Percentiles rank a stretch among this genome's conserved stretches.
phyloP scores from a whole-genome alignment of 2,329 filamentous ascomycete genomes.

The Colletotrichum limetticola region DNA sequence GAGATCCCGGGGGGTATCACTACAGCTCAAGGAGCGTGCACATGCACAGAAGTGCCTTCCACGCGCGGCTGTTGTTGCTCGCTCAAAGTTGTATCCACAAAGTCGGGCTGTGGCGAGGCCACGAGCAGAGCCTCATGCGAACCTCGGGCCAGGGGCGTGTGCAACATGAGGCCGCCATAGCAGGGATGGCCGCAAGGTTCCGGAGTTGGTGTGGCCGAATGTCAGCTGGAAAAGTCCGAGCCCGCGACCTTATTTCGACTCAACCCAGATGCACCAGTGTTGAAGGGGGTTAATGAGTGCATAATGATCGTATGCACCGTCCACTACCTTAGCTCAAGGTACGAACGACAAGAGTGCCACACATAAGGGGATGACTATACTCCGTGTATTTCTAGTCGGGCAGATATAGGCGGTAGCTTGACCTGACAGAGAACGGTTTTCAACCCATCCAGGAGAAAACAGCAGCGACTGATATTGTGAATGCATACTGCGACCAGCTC shows the following conservation, averaged over 20 bases:
- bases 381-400: neutral
- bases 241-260: constrained; percentile 2
- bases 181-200: constrained; percentile 18
- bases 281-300: neutral
- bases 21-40: neutral
- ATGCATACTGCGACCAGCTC: neutral
- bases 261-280: constrained; percentile 1
- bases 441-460: neutral
- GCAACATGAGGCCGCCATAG: neutral
- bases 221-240: constrained; percentile 27
- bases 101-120: neutral
- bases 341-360: neutral
- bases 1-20: neutral
- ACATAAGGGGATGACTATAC: neutral
- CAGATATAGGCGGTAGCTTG: neutral
- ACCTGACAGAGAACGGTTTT: neutral
- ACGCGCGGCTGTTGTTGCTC: neutral
- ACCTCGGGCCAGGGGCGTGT: constrained; percentile 13
- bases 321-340: neutral
- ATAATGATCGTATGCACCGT: neutral
- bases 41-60: neutral
- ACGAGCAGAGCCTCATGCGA: constrained; percentile 31
- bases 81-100: neutral
- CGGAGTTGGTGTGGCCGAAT: constrained; percentile 32
- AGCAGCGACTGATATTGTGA: neutral